Evolutionary conservation across 2,329 filamentous ascomycete species (phyloP), one percentile per base, ranked within the genome.

Genomic region (Diaporthe helianthi): DNA sequence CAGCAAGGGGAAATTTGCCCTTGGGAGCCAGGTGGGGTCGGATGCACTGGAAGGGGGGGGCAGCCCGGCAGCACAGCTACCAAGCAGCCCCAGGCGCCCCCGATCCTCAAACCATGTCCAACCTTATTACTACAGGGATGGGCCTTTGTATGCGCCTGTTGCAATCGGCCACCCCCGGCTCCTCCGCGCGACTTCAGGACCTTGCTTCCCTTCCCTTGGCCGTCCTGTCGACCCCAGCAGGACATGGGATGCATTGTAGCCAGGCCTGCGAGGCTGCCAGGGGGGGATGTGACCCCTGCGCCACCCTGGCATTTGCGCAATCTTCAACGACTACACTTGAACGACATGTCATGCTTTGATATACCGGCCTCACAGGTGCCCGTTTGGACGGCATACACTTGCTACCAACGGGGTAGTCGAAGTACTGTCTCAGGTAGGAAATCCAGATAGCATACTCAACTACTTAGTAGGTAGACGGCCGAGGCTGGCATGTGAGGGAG

Each of bases 1-100:
- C 54, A 44, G 67, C 60, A 60, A 55, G 69, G 69, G 69, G 44
- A 69, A 71, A 71, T 71, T 71, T 71, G 69, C 67, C 69, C 60
- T 63, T 63, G 53, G 66, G 52, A 38, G 60, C 58, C 17, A 46
- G 33, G 46, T 65, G 54, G 49, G 49, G 58, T 36, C 36, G 29
- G 54, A 65, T 31, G 66, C 66, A 68, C 47, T 69, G 66, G 67
- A 54, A 61, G 52, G 58, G 67, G 65, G 67, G 60, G 65, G 44
- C 36, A 46, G 26, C 38, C 26, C 58, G 36, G 36, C 36, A 41
- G 36, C 54, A 22, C 36, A 58, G 36, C 22, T 41, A 26, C n/a
- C 33, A n/a, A 60, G 65, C 17, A 29, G 66, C 69, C 53, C 33
- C 24, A 60, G 65, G 22, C 38, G 66, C 69, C 53, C 41, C 58